These are phyloP conservation scores for Suaeda aralocaspica DNA, from an alignment of 148 eudicot genomes.

Conservation along the genomic window DNA sequence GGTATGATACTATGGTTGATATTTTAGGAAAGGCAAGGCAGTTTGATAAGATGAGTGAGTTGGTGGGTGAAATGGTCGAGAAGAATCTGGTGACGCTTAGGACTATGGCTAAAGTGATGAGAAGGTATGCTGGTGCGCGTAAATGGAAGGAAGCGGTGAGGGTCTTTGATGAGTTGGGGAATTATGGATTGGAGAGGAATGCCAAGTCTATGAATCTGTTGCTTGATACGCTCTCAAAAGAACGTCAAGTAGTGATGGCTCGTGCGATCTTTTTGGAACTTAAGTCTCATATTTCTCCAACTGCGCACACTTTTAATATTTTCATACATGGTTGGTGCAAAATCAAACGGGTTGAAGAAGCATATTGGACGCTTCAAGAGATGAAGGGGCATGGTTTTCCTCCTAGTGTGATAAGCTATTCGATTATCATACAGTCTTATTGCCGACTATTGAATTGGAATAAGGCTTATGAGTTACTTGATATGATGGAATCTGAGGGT, in stretches of 20 bases:
- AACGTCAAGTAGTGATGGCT: slow-evolving; percentile 68
- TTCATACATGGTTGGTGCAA: slow-evolving; percentile 95
- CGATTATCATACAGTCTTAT: slow-evolving; percentile 67
- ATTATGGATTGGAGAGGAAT: slow-evolving; percentile 62
- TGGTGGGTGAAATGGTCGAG: slow-evolving; percentile 59
- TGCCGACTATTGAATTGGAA: slow-evolving; percentile 50
- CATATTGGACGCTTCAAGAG: slow-evolving; percentile 83
- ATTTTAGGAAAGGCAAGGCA: slow-evolving; percentile 76
- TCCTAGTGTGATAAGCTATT: slow-evolving; percentile 85
- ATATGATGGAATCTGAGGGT: slow-evolving; percentile 61
- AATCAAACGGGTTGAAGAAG: slow-evolving; percentile 73
- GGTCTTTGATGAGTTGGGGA: slow-evolving; percentile 59
- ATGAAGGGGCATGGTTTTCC: slow-evolving; percentile 81
- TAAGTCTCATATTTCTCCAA: slow-evolving; percentile 59
- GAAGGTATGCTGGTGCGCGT: slow-evolving; percentile 75
- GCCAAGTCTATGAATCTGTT: slow-evolving; percentile 76
- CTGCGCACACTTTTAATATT: slow-evolving; percentile 67
- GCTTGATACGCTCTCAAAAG: slow-evolving; percentile 91
- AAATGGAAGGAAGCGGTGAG: slow-evolving; percentile 61
- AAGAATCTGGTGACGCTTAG: slow-evolving; percentile 39
- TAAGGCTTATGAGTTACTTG: slow-evolving; percentile 65
- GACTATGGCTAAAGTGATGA: slow-evolving; percentile 70
- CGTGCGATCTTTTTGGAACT: slow-evolving; percentile 66
- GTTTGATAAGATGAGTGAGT: slow-evolving; percentile 59
- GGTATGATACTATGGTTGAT: slow-evolving; percentile 72